These are phyloP conservation scores for Boletellus sp. DNA, from an alignment of 768 basidiomycete species.

Conservation along the genomic window DNA sequence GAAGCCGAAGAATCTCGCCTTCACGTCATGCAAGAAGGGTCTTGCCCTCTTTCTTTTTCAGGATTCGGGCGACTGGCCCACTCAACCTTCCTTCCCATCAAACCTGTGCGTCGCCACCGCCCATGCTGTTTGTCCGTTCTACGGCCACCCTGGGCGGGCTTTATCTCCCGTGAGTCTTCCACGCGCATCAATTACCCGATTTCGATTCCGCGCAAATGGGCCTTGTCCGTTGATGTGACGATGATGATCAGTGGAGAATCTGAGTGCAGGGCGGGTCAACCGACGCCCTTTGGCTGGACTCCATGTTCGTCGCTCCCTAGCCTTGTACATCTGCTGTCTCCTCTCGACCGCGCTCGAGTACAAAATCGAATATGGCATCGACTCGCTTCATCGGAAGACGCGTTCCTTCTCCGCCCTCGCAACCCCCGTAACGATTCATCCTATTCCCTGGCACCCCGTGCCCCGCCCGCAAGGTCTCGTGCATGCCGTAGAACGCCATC, in stretches of 20 bases:
- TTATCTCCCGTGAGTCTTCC: conserved; percentile 2
- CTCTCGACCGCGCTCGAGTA: not conserved
- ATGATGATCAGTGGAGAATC: conserved; percentile 12
- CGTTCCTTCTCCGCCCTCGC: conserved; percentile 4
- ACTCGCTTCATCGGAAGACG: not conserved
- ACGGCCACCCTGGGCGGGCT: not conserved
- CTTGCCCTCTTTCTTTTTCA: conserved; percentile 4
- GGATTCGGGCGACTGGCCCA: not conserved
- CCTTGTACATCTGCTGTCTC: not conserved
- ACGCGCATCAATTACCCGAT: not conserved
- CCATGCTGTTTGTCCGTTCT: conserved; percentile 4
- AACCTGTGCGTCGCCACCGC: not conserved
- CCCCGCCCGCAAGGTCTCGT: not conserved
- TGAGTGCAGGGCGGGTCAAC: not conserved
- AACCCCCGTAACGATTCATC: not conserved
- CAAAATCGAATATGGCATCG: not conserved
- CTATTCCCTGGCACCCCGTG: not conserved
- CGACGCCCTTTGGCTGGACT: not conserved
- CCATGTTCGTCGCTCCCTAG: conserved; percentile 1
- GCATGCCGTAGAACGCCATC: not conserved
- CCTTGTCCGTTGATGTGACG: conserved; percentile 11
- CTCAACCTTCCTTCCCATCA: conserved; percentile 11
- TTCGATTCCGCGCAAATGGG: not conserved
- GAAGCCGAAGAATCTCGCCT: not conserved
- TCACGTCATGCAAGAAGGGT: conserved; percentile 7